phyloP scores from a whole-genome alignment of 116 monocot species.

The Zostera marina region DNA sequence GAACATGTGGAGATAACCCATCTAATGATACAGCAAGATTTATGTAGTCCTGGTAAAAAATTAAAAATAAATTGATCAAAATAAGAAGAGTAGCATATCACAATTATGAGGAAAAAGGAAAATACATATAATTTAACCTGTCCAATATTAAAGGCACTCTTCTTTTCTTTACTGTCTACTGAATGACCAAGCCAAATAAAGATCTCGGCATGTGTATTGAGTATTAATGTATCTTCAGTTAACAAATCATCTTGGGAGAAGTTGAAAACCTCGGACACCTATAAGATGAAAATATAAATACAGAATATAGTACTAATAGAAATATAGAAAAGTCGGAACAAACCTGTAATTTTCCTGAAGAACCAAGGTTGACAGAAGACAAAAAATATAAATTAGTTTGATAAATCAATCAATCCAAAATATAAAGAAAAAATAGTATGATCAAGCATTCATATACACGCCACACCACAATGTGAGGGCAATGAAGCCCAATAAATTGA shows the following conservation, averaged over 20 bases:
- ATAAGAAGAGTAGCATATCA: neutral
- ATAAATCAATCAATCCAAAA: neutral
- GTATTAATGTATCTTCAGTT: slow-evolving; percentile 80
- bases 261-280: slow-evolving; percentile 79
- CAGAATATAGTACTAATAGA: neutral
- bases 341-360: slow-evolving; percentile 84
- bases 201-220: slow-evolving; percentile 76
- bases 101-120: neutral
- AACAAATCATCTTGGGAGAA: slow-evolving; percentile 96
- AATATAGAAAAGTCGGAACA: slow-evolving; percentile 8
- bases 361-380: slow-evolving; percentile 8
- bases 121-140: slow-evolving; percentile 33
- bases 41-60: slow-evolving; percentile 61
- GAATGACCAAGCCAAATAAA: slow-evolving; percentile 95
- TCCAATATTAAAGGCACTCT: slow-evolving; percentile 66
- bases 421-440: neutral
- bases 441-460: neutral
- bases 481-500: neutral
- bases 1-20: slow-evolving; percentile 65
- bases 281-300: neutral
- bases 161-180: slow-evolving; percentile 69
- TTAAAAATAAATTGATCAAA: slow-evolving; percentile 4
- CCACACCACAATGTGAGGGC: neutral
- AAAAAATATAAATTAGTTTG: slow-evolving; percentile 1
- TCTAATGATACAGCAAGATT: slow-evolving; percentile 62